Evolutionary conservation across 2,329 filamentous ascomycete genomes (phyloP).

Genomic region (Fusarium mundagurra): DNA sequence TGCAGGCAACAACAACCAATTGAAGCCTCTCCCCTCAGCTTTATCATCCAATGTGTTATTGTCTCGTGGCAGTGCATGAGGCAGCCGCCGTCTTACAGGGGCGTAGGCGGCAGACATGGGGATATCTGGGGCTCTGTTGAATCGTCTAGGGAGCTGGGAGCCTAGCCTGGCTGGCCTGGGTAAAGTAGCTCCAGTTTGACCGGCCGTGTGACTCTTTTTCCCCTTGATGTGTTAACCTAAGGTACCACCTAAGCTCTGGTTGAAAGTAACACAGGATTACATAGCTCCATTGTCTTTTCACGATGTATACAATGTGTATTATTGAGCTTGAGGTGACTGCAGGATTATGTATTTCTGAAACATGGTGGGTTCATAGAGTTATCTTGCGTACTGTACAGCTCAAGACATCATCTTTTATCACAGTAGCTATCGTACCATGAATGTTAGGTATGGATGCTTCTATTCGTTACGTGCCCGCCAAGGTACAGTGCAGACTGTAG

Average conservation of each 20-base stretch:
- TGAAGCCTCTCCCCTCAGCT: neutral
- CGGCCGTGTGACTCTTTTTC: constrained; percentile 15
- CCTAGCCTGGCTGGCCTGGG: constrained; percentile 2
- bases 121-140: constrained; percentile 15
- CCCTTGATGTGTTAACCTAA: neutral
- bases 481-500: neutral
- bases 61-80: constrained; percentile 47
- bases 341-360: neutral
- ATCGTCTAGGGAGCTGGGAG: neutral
- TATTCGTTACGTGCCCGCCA: neutral
- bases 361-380: neutral
- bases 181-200: constrained; percentile 1
- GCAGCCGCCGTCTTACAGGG: constrained; percentile 36
- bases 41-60: constrained; percentile 41
- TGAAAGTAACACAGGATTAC: neutral
- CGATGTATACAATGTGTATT: neutral
- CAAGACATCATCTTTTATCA: neutral
- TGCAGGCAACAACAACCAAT: constrained; percentile 32
- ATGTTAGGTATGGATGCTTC: neutral
- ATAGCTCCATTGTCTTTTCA: neutral
- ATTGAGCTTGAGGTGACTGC: neutral
- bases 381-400: neutral
- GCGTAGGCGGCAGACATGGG: constrained; percentile 11
- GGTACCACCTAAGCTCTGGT: constrained; percentile 1
- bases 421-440: neutral